Base-by-base conservation (phyloP, 2,329 filamentous ascomycete species). In the Stylonectria norvegica region DNA sequence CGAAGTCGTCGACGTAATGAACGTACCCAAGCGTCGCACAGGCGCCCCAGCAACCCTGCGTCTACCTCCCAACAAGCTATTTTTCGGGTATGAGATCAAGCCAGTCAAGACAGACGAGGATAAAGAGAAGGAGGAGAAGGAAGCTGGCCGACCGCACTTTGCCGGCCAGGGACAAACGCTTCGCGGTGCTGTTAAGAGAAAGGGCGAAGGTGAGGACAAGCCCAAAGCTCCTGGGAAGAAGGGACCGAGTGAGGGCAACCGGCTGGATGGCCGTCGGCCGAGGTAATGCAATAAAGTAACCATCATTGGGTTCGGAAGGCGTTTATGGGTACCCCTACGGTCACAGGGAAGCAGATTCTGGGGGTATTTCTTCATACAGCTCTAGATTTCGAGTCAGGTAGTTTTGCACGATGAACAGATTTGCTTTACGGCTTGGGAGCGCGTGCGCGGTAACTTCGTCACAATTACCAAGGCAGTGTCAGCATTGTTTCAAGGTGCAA, bases 81-180 rank as follows among this genome's bases (percentile, higher is more conserved):
- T 98, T 72, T 95, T 98, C 49, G 93, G 93, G 3, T 98, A 97
- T 58, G 85, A 95, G 58, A 78, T 95, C 60, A 95, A 86, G 64
- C 91, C 91, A 0, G 74, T 94, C 29, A 90, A 89, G 70, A 87
- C 86, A 7, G 81, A 85, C 42, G 84, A 80, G 23, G 81, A 88
- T 42, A 82, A 81, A 60, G 78, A 81, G 36, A 74, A 82, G 45
- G 81, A 85, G 43, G 76, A 80, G 25, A 77, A 81, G 46, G 51
- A 80, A n/a, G 73, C 77, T 4, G 73, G 75, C 44, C 79, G 81
- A 49, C 84, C 85, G n/a, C 81, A 81, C 52, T 95, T 95, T 64
- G 80, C 83, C 4, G 91, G 91, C 0, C 80, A 87, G 50, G 91
- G 91, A 0, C 86, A 96, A 64, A 93, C 86, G 5, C 68, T 96